These are phyloP conservation scores for Orbilia javanica DNA, from an alignment of 2,329 filamentous ascomycete species.

Conservation along the genomic window DNA sequence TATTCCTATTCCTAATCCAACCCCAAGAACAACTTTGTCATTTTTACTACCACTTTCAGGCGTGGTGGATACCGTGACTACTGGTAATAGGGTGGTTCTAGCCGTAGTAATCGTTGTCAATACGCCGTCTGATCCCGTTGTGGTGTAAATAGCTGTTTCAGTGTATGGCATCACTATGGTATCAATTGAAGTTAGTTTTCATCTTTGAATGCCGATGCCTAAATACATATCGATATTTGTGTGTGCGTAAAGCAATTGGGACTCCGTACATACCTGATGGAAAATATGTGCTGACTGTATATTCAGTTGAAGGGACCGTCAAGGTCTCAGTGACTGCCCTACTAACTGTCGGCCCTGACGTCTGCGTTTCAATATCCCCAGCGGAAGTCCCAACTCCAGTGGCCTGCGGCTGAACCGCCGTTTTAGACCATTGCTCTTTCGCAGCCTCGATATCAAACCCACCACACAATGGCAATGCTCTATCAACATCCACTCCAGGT, in stretches of 20 bases:
- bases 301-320: background rate
- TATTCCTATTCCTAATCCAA: conserved; percentile 5
- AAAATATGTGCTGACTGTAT: conserved; percentile 1
- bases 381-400: background rate
- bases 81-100: background rate
- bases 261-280: conserved; percentile 16
- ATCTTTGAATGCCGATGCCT: background rate
- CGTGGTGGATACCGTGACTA: background rate
- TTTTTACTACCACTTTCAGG: background rate
- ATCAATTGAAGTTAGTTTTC: background rate
- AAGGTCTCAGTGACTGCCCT: background rate
- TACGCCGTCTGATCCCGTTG: background rate
- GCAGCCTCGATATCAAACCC: conserved; percentile 15
- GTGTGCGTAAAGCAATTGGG: too few species aligned
- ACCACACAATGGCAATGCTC: background rate
- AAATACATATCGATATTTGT: too few species aligned
- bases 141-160: background rate
- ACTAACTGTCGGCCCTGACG: background rate
- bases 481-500: background rate
- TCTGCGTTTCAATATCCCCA: background rate
- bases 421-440: conserved; percentile 11
- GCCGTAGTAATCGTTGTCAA: background rate
- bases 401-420: conserved; percentile 2
- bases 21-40: conserved; percentile 8
- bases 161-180: conserved; percentile 12